Base-by-base conservation (phyloP, 129 eudicot species). In the Apium graveolens region DNA sequence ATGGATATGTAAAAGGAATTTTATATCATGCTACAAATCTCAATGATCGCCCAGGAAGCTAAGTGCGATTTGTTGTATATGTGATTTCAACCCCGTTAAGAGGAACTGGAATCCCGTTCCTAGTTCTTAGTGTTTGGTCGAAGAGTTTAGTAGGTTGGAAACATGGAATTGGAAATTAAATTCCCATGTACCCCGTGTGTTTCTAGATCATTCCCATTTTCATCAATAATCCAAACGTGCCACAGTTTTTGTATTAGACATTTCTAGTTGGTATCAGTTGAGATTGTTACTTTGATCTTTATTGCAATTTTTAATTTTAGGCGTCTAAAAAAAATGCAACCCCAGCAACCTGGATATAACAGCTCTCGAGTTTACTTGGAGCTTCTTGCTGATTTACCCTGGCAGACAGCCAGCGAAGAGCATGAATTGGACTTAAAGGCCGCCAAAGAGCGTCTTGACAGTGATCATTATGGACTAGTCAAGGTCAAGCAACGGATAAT, bases 241-340 rank as follows among this genome's bases (percentile, higher is more conserved):
- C 63, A 35, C 16, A 60, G 38, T 35, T 14, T 32, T 12, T 57
- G 8, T 16, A 32, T 81, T 77, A 39, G 45, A 26, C 63, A 29
- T 75, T 44, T 71, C 35, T 21, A 41, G 4, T 71, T 65, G 21
- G 78, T 21, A 4, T 63, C 43, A 71, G 11, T 42, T 57, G 78
- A 29, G 70, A 71, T 51, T 49, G 49, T 72, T 75, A 38, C 70
- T 80, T 70, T 82, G 81, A 81, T 45, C 39, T 80, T 42, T 49
- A 7, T 45, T 35, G 26, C 44, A 57, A 83, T 82, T 86, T 75
- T 44, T 37, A 71, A 39, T 79, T 62, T 27, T 91, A 94, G 98
- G 98, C 89, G 96, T 78, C 91, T 94, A 24, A 94, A 94, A 84
- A 94, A 94, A 85, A 94, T 94, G 98, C 98, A 91, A 87, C 97